phyloP scores from a whole-genome alignment of 2,329 filamentous ascomycete genomes.

The Fusarium udum region DNA sequence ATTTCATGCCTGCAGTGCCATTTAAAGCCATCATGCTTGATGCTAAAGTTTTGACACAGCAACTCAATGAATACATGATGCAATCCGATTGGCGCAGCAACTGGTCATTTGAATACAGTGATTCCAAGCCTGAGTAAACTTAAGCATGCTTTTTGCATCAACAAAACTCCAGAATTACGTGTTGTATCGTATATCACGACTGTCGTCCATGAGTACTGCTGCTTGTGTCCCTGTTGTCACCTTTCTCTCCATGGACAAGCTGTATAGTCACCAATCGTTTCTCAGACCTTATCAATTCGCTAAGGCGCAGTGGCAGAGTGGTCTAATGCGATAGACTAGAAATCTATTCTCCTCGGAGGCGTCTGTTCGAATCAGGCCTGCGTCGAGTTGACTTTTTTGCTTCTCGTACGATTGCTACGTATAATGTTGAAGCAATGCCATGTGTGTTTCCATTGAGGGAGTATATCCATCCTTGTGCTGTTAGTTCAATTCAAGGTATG shows the following conservation, averaged over 20 bases:
- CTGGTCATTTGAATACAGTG: not conserved
- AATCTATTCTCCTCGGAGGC: slow-evolving; percentile 44
- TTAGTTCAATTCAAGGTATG: too few relatives aligned
- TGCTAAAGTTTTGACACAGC: not conserved
- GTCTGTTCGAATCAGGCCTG: slow-evolving; percentile 45
- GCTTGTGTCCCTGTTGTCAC: not conserved
- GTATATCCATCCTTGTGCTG: too few relatives aligned
- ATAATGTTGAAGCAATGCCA: not conserved
- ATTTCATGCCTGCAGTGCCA: not conserved
- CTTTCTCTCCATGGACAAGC: accelerated
- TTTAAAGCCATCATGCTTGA: not conserved
- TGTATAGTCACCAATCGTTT: accelerated
- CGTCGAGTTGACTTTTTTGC: slow-evolving; percentile 34
- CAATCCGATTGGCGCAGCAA: not conserved
- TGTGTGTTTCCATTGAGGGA: too few relatives aligned
- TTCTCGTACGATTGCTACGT: accelerated
- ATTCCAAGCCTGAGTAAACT: not conserved
- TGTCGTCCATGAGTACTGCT: too few relatives aligned
- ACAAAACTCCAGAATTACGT: not conserved
- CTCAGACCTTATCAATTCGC: not conserved
- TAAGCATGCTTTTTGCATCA: too few relatives aligned
- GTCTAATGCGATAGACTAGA: slow-evolving; percentile 45
- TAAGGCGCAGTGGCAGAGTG: slow-evolving; percentile 43
- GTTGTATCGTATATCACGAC: not conserved
- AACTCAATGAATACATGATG: not conserved